Evolutionary conservation across 169 alveolate genomes (phyloP).

Genomic region (Perkinsus olseni): DNA sequence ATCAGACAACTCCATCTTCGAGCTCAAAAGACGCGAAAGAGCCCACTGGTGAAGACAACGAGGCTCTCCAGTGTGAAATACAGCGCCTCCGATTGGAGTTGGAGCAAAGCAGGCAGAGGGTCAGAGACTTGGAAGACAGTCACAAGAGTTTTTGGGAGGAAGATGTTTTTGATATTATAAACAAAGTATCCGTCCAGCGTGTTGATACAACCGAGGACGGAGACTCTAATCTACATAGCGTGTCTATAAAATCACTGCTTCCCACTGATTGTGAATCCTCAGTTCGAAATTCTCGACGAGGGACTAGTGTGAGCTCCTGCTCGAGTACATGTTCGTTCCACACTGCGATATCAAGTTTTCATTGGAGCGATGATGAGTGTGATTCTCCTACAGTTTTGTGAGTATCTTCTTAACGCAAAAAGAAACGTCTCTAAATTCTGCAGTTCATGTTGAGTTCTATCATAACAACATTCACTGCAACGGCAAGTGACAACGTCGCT

Average conservation of each 20-base stretch:
- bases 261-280: neutral
- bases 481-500: too few relatives aligned
- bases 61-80: too few relatives aligned
- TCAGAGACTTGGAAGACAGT: too few relatives aligned
- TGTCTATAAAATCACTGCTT: neutral
- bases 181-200: neutral
- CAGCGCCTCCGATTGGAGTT: too few relatives aligned
- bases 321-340: neutral
- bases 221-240: neutral
- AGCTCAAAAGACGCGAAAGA: too few relatives aligned
- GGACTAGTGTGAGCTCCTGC: neutral
- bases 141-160: too few relatives aligned
- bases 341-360: neutral
- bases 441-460: too few relatives aligned
- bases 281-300: neutral
- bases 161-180: neutral
- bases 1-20: too few relatives aligned
- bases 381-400: neutral
- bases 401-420: neutral
- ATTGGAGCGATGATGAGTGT: neutral
- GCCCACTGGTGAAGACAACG: too few relatives aligned
- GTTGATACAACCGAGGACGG: neutral
- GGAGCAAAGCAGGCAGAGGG: too few relatives aligned
- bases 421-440: neutral
- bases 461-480: too few relatives aligned